Percentiles rank a stretch among this genome's conserved stretches.
Conservation (phyloP, 2,329 filamentous ascomycete genomes). For the Aspergillus uvarum region DNA sequence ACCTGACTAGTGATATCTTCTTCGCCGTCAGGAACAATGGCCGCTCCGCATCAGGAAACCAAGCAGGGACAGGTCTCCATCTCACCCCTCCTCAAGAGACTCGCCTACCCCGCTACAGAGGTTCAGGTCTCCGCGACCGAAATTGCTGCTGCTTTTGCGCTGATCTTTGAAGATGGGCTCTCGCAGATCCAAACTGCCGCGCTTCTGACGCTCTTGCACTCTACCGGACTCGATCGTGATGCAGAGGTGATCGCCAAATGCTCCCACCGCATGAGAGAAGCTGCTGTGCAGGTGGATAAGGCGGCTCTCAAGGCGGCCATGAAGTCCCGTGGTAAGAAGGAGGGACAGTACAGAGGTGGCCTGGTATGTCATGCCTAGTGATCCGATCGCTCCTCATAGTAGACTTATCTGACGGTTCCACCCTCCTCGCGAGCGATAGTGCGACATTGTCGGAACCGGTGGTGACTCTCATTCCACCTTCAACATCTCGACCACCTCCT, state of each 20-base stretch:
- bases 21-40: conserved; percentile 19
- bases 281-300: conserved; percentile 70
- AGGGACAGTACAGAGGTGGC: conserved; percentile 77
- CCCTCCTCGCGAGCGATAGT: conserved; percentile 42
- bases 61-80: conserved; percentile 46
- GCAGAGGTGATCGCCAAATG: conserved; percentile 85
- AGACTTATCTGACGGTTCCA: background rate
- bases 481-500: conserved; percentile 95
- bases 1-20: background rate
- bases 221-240: conserved; percentile 79
- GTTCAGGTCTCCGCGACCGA: conserved; percentile 68
- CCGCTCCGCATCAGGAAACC: conserved; percentile 22
- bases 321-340: conserved; percentile 58
- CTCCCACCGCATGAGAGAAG: conserved; percentile 78
- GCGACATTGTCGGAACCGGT: conserved; percentile 96
- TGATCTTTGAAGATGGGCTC: conserved; percentile 87
- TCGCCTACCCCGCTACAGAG: conserved; percentile 47
- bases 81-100: conserved; percentile 48
- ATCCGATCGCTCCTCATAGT: background rate
- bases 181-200: conserved; percentile 86
- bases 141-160: conserved; percentile 83
- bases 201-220: conserved; percentile 86
- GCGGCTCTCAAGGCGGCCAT: conserved; percentile 62
- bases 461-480: conserved; percentile 97
- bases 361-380: conserved; percentile 59